Evolutionary conservation across 2,329 filamentous ascomycete species (phyloP), one percentile per base, ranked within the genome.

Genomic region (Acephala macrosclerotiorum): DNA sequence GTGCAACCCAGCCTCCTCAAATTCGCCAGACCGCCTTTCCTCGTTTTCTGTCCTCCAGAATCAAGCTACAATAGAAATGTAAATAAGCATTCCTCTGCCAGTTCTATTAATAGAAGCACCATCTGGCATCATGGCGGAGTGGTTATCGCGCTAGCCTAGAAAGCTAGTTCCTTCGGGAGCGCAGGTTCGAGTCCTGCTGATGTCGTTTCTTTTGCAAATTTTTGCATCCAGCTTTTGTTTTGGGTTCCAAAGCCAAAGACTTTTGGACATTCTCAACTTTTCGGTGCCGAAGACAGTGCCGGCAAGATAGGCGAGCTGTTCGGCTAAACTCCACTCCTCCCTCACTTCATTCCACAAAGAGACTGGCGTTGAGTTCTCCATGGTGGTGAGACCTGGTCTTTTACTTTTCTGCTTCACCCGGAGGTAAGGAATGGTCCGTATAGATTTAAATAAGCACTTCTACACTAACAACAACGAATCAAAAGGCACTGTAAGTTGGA

Each of bases 71-170:
- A 18, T 14, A 49, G 7, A 22, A 25, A 49, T 25, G 1, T 9
- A 22, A 49, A 49, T 49, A 49, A 22, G n/a, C n/a, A 49, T 9
- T 49, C 25, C n/a, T 22, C n/a, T 22, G 1, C 45, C n/a, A 49
- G 20, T 49, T 49, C 45, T 49, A 49, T 49, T 22, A 49, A 49
- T 49, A 49, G 51, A 55, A 36, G 4, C 51, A 36, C 9, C 3
- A 29, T 11, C 6, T 1, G 45, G 45, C 45, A 25, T 25, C 20
- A 20, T 55, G 51, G 51, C 51, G 51, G 51, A 55, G 51, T 55
- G 51, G 51, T 55, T 55, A 55, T 55, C 51, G 51, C 51, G 51
- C 25, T 55, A 55, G 51, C 51, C 51, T 55, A 55, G 51, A 55
- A 55, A 55, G 51, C 51, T 55, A 55, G 25, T 55, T 55, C 51